Conservation (phyloP, 306 rosid genomes). For the Fagus crenata region DNA sequence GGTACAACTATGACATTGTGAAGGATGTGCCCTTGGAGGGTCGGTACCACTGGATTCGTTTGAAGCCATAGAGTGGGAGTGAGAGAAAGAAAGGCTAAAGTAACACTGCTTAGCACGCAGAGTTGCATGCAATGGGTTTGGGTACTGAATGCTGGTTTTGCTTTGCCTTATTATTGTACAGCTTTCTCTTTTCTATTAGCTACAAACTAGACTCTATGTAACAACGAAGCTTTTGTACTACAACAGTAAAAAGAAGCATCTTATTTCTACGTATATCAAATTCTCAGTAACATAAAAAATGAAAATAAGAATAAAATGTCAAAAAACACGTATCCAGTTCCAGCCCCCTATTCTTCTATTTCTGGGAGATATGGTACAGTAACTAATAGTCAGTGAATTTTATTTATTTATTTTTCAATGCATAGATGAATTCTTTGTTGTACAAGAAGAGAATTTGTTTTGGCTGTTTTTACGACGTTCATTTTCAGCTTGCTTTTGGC, state of each 20-base stretch:
- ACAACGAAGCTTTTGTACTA: slow-evolving; percentile 29
- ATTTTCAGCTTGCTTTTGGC: slow-evolving; percentile 19
- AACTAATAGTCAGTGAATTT: too few relatives aligned
- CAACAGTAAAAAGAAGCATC: slow-evolving; percentile 39
- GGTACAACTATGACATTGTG: slow-evolving; percentile 93
- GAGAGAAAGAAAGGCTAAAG: slow-evolving; percentile 29
- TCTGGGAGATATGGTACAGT: too few relatives aligned
- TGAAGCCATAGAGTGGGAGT: slow-evolving; percentile 44
- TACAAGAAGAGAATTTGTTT: slow-evolving; percentile 44
- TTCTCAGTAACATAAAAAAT: background rate
- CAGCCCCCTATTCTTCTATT: too few relatives aligned
- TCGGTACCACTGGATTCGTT: slow-evolving; percentile 81
- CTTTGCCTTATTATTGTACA: slow-evolving; percentile 22
- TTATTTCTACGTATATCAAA: slow-evolving; percentile 6
- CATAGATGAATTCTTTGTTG: slow-evolving; percentile 15
- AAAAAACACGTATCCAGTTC: too few relatives aligned
- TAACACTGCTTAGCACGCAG: slow-evolving; percentile 45
- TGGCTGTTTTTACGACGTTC: slow-evolving; percentile 26
- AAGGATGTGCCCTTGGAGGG: slow-evolving; percentile 86
- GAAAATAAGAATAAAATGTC: too few relatives aligned
- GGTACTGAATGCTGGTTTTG: background rate
- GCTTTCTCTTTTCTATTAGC: background rate
- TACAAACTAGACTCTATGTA: background rate
- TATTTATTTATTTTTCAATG: too few relatives aligned
- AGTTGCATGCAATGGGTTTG: slow-evolving; percentile 29